Conservation (phyloP, 495 filamentous ascomycete species). For the Choiromyces venosus region DNA sequence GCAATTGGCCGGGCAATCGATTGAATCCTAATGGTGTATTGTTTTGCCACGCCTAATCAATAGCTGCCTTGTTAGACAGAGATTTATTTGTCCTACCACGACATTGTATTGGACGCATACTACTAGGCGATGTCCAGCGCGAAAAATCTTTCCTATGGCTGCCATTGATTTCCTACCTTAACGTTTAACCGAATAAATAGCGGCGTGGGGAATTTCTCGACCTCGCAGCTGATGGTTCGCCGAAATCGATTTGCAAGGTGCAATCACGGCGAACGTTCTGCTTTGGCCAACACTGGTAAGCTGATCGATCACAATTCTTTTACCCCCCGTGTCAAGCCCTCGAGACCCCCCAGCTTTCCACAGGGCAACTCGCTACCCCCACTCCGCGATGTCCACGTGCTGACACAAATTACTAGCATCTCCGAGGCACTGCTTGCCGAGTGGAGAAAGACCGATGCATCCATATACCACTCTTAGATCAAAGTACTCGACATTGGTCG, state of each 20-base stretch:
- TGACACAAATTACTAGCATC: not conserved
- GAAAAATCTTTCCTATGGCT: not conserved
- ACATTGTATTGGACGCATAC: not conserved
- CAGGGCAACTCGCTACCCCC: not conserved
- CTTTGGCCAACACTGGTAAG: not conserved
- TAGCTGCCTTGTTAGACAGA: not conserved
- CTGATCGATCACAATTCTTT: not conserved
- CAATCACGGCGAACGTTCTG: not conserved
- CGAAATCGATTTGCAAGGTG: not conserved
- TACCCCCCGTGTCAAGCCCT: not conserved
- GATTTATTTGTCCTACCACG: not conserved
- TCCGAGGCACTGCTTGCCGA: not conserved
- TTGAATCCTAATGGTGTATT: not conserved
- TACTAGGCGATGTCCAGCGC: not conserved
- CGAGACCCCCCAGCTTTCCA: not conserved
- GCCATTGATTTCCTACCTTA: not conserved
- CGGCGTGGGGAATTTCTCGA: not conserved
- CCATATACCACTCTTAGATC: not conserved
- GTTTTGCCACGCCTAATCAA: not conserved
- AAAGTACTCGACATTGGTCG: not conserved
- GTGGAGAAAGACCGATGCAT: not conserved
- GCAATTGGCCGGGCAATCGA: not conserved
- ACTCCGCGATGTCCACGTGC: not conserved
- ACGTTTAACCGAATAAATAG: not conserved
- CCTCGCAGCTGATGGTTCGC: not conserved